Conservation (phyloP, 2,329 filamentous ascomycete genomes). For the Hymenoscyphus repandus region DNA sequence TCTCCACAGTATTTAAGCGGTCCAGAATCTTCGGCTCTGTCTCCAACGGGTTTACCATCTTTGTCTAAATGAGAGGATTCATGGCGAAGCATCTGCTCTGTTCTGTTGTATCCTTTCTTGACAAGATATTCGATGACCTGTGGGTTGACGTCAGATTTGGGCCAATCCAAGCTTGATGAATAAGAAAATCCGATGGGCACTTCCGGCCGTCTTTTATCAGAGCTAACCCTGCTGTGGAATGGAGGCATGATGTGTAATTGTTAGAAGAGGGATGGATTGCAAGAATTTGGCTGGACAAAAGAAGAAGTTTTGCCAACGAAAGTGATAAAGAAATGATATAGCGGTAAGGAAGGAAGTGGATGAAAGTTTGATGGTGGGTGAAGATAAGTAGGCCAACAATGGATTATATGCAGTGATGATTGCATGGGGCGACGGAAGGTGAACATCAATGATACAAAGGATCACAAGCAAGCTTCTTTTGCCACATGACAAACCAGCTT, state of each 20-base stretch:
- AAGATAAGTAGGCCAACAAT: no score
- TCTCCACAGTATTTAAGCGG: slow-evolving; percentile 73
- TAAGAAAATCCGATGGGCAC: neutral
- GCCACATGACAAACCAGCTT: no score
- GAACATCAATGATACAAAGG: no score
- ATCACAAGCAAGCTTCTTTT: no score
- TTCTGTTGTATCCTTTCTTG: slow-evolving; percentile 90
- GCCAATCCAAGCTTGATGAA: neutral
- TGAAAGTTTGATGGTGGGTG: neutral
- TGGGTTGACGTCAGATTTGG: slow-evolving; percentile 6
- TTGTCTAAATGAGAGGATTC: slow-evolving; percentile 81
- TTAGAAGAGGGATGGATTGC: neutral
- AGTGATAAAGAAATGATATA: neutral
- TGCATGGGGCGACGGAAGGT: no score
- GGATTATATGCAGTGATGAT: no score
- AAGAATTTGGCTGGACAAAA: neutral
- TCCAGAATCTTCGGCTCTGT: slow-evolving; percentile 60
- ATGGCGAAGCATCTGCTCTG: slow-evolving; percentile 85
- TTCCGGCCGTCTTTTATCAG: no score
- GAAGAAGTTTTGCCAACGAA: neutral
- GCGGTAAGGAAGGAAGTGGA: neutral
- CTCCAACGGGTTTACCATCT: slow-evolving; percentile 70
- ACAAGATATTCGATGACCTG: slow-evolving; percentile 90
- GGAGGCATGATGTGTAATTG: no score
- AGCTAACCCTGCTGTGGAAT: no score